Conservation (phyloP, 805 yeast genomes). For the Grigorovia humatica region DNA sequence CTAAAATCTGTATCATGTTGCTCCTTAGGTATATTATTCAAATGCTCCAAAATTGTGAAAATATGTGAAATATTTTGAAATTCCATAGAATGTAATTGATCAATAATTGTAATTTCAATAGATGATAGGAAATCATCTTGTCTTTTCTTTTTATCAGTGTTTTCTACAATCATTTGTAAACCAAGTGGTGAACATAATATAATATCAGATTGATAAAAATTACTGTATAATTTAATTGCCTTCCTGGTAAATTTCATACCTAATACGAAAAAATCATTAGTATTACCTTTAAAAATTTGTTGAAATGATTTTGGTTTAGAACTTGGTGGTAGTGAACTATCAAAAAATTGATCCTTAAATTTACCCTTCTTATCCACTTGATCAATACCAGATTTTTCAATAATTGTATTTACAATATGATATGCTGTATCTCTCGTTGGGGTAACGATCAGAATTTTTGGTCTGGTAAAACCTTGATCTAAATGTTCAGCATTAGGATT, state of each 20-base stretch:
- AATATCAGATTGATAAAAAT: constrained; percentile 76
- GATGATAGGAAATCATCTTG: constrained; percentile 81
- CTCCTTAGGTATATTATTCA: constrained; percentile 69
- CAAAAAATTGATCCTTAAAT: constrained; percentile 60
- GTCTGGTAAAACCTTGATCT: constrained; percentile 94
- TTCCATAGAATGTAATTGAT: constrained; percentile 75
- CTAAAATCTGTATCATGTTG: constrained; percentile 83
- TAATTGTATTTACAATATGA: constrained; percentile 52
- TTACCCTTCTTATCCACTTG: constrained; percentile 75
- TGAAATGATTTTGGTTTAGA: constrained; percentile 78
- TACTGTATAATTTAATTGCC: constrained; percentile 70
- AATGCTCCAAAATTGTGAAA: constrained; percentile 51
- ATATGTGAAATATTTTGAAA: constrained; percentile 93
- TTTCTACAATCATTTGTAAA: constrained; percentile 65
- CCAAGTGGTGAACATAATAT: constrained; percentile 91
- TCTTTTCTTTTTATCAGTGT: constrained; percentile 42
- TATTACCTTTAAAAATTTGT: constrained; percentile 73
- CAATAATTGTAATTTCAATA: constrained; percentile 71
- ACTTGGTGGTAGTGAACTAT: constrained; percentile 35
- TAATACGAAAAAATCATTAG: constrained; percentile 81
- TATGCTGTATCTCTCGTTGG: constrained; percentile 80
- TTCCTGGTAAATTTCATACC: constrained; percentile 90
- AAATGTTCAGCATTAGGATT: constrained; percentile 50
- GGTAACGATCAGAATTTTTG: constrained; percentile 69
- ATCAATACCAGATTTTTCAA: constrained; percentile 51